Evolutionary conservation across 257 asterid genomes (phyloP).

Genomic region (Solanum neorickii): DNA sequence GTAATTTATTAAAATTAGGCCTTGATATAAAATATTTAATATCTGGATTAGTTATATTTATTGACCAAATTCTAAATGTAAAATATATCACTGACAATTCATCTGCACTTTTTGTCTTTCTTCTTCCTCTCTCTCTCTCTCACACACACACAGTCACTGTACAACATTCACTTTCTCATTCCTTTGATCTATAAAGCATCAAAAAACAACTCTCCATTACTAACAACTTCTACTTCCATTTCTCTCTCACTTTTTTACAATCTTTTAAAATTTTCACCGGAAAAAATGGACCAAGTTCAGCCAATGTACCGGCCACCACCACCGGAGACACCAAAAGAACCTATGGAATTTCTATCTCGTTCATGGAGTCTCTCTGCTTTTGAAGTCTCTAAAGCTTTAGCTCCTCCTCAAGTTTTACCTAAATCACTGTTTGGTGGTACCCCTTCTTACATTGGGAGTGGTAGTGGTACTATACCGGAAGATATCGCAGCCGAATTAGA

Average conservation of each 20-base stretch:
- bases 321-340: conserved; percentile 82
- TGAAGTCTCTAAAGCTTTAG: conserved; percentile 65
- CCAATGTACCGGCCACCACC: conserved; percentile 66
- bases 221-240: background rate
- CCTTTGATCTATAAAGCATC: conserved; percentile 5
- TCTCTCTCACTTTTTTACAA: background rate
- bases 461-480: conserved; percentile 41
- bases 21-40: background rate
- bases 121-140: background rate
- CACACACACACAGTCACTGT: background rate
- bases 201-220: background rate
- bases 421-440: conserved; percentile 4
- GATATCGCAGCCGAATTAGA: conserved; percentile 47
- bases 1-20: background rate
- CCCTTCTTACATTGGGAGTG: background rate
- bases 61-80: background rate
- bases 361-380: conserved; percentile 88
- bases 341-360: conserved; percentile 94
- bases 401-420: conserved; percentile 24
- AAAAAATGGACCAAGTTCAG: conserved; percentile 49
- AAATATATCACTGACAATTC: background rate
- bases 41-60: background rate
- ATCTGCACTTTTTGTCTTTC: background rate
- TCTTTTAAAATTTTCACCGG: background rate
- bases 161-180: conserved; percentile 1